phyloP scores from a whole-genome alignment of 139 green algal species.

The Asterochloris sp. region DNA sequence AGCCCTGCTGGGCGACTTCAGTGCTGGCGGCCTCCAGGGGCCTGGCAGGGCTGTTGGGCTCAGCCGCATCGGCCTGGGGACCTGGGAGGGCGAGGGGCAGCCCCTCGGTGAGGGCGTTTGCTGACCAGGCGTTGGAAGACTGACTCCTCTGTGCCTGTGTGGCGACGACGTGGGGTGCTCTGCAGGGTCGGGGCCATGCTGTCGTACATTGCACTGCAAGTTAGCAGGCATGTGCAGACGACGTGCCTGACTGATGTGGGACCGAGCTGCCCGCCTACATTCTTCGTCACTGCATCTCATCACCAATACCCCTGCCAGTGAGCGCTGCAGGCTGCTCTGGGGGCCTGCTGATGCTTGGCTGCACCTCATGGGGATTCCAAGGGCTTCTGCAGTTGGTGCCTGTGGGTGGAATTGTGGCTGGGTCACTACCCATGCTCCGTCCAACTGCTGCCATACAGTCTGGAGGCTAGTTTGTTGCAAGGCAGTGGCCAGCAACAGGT shows the following conservation, averaged over 20 bases:
- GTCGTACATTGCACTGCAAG: not conserved
- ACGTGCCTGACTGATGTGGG: not conserved
- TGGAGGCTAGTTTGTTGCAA: too few relatives aligned
- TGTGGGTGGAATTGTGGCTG: too few relatives aligned
- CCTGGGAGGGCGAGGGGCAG: not conserved
- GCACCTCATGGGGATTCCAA: too few relatives aligned
- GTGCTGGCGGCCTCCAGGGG: not conserved
- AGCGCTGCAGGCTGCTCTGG: too few relatives aligned
- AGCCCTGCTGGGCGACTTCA: not conserved
- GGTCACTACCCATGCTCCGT: too few relatives aligned
- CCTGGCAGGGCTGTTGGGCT: not conserved
- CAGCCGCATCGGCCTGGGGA: conserved; percentile 3
- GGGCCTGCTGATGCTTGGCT: too few relatives aligned
- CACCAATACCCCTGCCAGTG: too few relatives aligned
- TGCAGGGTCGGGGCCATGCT: not conserved
- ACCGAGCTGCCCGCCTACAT: too few relatives aligned
- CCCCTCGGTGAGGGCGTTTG: not conserved
- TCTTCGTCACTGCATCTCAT: too few relatives aligned
- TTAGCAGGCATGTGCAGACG: not conserved
- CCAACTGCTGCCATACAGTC: too few relatives aligned
- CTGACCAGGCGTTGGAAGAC: not conserved
- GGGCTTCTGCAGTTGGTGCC: too few relatives aligned
- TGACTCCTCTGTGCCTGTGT: not conserved
- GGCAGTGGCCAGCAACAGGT: too few relatives aligned
- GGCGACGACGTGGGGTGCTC: not conserved